Percentiles rank a stretch among this genome's conserved stretches.
phyloP scores from a whole-genome alignment of 2,329 filamentous ascomycete genomes.

The Peltaster fructicola region DNA sequence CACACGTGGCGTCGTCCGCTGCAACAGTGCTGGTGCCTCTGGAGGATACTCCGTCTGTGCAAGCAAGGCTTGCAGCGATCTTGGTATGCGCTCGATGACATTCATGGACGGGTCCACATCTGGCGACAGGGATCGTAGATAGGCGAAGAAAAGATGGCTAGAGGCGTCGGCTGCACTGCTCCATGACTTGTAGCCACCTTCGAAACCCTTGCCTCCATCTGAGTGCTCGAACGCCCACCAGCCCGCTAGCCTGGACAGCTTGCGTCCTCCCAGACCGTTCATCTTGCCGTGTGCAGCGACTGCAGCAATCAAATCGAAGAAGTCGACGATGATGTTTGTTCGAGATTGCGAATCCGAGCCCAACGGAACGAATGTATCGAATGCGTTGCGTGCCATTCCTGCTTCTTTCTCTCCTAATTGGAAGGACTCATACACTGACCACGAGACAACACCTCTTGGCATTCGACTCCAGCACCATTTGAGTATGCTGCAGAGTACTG shows the following conservation, averaged over 20 bases:
- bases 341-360: slow-evolving; percentile 77
- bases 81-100: slow-evolving; percentile 70
- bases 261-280: slow-evolving; percentile 83
- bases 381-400: slow-evolving; percentile 76
- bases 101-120: slow-evolving; percentile 49
- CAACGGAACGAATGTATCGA: slow-evolving; percentile 89
- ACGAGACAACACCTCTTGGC: slow-evolving; percentile 78
- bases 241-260: slow-evolving; percentile 83
- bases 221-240: slow-evolving; percentile 97
- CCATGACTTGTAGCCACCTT: slow-evolving; percentile 86
- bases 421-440: slow-evolving; percentile 95
- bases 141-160: slow-evolving; percentile 95
- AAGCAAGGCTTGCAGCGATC: slow-evolving; percentile 77
- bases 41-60: slow-evolving; percentile 92
- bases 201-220: slow-evolving; percentile 79
- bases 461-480: slow-evolving; percentile 99
- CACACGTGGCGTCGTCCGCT: slow-evolving; percentile 68
- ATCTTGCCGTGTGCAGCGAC: slow-evolving; percentile 83
- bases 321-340: slow-evolving; percentile 81
- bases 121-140: slow-evolving; percentile 78
- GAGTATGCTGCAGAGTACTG: slow-evolving; percentile 83
- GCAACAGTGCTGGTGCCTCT: slow-evolving; percentile 55
- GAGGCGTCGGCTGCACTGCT: slow-evolving; percentile 81
- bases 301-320: slow-evolving; percentile 83
- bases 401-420: slow-evolving; percentile 90